Conservation (phyloP, 805 yeast species). For the Candida michaelii region DNA sequence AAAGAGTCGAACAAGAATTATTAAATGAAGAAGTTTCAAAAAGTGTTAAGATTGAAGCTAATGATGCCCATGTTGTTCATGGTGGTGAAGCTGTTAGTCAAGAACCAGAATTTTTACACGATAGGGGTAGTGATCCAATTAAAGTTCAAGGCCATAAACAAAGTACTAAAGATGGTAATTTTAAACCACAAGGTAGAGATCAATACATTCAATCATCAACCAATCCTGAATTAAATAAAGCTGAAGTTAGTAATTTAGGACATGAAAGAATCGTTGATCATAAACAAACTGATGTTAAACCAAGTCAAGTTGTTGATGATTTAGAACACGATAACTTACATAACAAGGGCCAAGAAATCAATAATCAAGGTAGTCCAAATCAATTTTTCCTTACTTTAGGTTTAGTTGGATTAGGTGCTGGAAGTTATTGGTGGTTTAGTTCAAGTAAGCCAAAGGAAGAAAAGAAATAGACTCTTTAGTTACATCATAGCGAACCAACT, state of each 20-base stretch:
- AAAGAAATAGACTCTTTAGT: constrained; percentile 1
- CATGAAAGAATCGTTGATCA: constrained; percentile 34
- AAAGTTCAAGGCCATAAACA: constrained; percentile 19
- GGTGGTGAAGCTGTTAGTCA: constrained; percentile 41
- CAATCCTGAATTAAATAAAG: constrained; percentile 40
- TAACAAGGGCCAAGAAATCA: constrained; percentile 16
- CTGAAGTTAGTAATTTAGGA: constrained; percentile 36
- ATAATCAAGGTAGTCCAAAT: constrained; percentile 4
- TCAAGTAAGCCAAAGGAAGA: constrained; percentile 3
- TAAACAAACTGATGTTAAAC: constrained; percentile 31
- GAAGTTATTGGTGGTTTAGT: constrained; percentile 25
- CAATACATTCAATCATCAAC: constrained; percentile 41
- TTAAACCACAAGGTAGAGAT: constrained; percentile 37
- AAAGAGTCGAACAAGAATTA: constrained; percentile 38
- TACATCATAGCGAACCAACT: no score
- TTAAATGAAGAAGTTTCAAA: constrained; percentile 31
- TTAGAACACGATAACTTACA: constrained; percentile 35
- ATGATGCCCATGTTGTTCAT: constrained; percentile 39
- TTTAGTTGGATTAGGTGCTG: constrained; percentile 30
- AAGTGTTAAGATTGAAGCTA: constrained; percentile 46
- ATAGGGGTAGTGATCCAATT: constrained; percentile 37
- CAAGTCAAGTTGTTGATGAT: constrained; percentile 35
- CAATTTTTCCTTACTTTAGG: constrained; percentile 21
- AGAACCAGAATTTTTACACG: constrained; percentile 41
- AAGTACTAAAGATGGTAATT: constrained; percentile 13